Conservation (phyloP, 2,329 filamentous ascomycete genomes). For the Pseudogymnoascus sp. region DNA sequence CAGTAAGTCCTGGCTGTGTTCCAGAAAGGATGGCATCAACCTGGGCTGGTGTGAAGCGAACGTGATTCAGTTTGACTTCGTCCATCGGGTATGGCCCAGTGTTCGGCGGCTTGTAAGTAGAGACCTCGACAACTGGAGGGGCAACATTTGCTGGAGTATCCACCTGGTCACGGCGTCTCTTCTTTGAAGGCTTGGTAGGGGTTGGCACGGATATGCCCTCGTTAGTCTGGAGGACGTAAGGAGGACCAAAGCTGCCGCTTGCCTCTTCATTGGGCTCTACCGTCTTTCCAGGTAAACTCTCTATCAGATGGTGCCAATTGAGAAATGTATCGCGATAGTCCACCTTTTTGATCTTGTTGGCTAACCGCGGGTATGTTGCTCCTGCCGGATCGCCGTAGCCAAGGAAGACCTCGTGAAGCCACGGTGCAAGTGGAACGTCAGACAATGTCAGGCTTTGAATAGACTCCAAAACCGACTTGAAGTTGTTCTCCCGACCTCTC, state of each 20-base stretch:
- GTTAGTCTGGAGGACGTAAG: constrained; percentile 71
- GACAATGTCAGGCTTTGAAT: constrained; percentile 80
- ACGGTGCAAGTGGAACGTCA: constrained; percentile 76
- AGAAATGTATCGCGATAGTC: constrained; percentile 94
- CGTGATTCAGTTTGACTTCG: constrained; percentile 67
- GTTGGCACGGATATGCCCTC: constrained; percentile 44
- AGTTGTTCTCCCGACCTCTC: constrained; percentile 88
- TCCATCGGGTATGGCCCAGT: constrained; percentile 85
- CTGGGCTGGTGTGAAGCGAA: constrained; percentile 87
- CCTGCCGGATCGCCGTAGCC: constrained; percentile 89
- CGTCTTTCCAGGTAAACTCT: constrained; percentile 79
- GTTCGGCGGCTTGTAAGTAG: constrained; percentile 83
- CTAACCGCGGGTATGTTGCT: constrained; percentile 75
- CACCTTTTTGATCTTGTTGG: constrained; percentile 67
- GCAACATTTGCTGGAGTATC: constrained; percentile 56
- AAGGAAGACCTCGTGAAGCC: constrained; percentile 96
- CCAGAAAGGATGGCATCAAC: constrained; percentile 90
- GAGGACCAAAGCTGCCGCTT: constrained; percentile 69
- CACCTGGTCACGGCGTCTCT: constrained; percentile 69
- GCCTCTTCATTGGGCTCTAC: constrained; percentile 70
- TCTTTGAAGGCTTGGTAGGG: constrained; percentile 63
- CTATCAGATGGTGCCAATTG: constrained; percentile 88
- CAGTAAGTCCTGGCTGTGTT: constrained; percentile 84
- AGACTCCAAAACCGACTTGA: constrained; percentile 85
- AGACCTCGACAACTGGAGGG: constrained; percentile 66